Conservation (phyloP, 495 filamentous ascomycete species). For the Penicillium maclennaniae region DNA sequence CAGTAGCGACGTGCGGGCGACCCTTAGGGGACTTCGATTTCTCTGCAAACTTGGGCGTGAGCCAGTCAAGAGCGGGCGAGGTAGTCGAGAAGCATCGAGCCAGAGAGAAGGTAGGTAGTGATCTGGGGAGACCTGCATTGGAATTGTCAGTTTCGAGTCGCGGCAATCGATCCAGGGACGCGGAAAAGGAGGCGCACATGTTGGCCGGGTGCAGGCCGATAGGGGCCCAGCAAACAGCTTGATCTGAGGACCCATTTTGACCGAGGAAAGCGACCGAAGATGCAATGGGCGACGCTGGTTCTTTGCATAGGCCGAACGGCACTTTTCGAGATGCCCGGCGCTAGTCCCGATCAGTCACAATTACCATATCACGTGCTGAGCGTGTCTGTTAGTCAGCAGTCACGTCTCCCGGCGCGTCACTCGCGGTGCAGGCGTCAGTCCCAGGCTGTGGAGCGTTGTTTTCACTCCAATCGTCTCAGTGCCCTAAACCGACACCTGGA, state of each 20-base stretch:
- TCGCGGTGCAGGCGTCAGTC: background rate
- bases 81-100: conserved; percentile 73
- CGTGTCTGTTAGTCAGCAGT: conserved; percentile 33
- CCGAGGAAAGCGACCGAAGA: conserved; percentile 10
- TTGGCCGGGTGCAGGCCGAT: conserved; percentile 33
- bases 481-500: background rate
- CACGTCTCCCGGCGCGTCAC: conserved; percentile 38
- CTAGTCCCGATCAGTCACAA: conserved; percentile 21
- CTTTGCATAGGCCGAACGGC: conserved; percentile 17
- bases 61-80: conserved; percentile 63
- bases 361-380: conserved; percentile 25
- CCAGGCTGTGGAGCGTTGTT: conserved; percentile 2
- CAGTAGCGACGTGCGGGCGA: conserved; percentile 79
- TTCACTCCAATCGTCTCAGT: conserved; percentile 1
- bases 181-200: conserved; percentile 24
- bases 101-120: conserved; percentile 31
- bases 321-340: conserved; percentile 32
- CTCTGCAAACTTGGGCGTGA: conserved; percentile 70
- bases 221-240: conserved; percentile 39
- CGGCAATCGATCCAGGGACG: conserved; percentile 2
- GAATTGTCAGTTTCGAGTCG: conserved; percentile 21
- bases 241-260: conserved; percentile 37
- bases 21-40: conserved; percentile 87
- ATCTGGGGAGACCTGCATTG: conserved; percentile 29
- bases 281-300: conserved; percentile 12